A percentile compares a stretch with the other conserved stretches of the same genome.
Conservation (phyloP, 2,329 filamentous ascomycete species). For the Aspergillus sp. region DNA sequence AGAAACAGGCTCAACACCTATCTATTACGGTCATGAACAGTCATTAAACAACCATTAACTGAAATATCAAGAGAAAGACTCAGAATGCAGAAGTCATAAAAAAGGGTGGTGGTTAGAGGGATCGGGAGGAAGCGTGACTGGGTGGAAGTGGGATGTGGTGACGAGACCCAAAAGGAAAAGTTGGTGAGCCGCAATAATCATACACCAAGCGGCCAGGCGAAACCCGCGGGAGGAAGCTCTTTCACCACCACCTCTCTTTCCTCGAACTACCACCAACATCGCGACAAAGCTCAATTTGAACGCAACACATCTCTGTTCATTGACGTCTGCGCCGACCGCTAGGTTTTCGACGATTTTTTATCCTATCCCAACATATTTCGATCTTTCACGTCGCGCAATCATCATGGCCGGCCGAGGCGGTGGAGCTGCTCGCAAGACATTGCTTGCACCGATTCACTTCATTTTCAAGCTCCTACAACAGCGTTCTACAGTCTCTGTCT, state of each 20-base stretch:
- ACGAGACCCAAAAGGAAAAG: conserved; percentile 24
- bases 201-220: conserved; percentile 7
- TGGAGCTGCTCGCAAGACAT: conserved; percentile 59
- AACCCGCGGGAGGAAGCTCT: conserved; percentile 8
- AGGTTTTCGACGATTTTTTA: too few relatives aligned
- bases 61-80: not conserved
- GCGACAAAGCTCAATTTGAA: not conserved
- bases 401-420: conserved; percentile 52
- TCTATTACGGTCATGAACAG: conserved; percentile 14
- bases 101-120: conserved; percentile 1
- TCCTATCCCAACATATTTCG: too few relatives aligned
- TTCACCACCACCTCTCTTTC: conserved; percentile 1
- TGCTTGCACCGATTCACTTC: conserved; percentile 76
- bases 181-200: conserved; percentile 22
- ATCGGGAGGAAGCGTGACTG: conserved; percentile 5
- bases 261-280: conserved; percentile 4
- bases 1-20: conserved; percentile 18
- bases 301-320: too few relatives aligned
- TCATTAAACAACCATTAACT: conserved; percentile 11
- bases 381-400: not conserved
- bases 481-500: conserved; percentile 83
- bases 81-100: not conserved
- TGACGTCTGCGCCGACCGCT: too few relatives aligned
- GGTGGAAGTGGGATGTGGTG: conserved; percentile 21
- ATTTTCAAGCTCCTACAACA: conserved; percentile 89